Conservation (phyloP, 148 eudicot species). For the Nyssa sinensis region DNA sequence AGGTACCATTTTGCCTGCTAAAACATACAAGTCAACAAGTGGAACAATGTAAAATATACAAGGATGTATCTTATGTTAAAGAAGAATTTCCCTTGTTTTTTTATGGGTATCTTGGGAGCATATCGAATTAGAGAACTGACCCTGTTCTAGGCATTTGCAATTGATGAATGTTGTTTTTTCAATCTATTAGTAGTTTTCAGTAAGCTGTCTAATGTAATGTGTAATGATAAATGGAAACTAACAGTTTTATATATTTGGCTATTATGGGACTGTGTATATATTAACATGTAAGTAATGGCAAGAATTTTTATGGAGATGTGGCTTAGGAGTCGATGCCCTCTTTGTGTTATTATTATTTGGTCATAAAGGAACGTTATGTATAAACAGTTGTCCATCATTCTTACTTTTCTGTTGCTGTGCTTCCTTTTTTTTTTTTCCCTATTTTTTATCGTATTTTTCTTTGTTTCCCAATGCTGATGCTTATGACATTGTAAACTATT, state of each 20-base stretch:
- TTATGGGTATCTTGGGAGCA: background rate
- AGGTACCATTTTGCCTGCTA: background rate
- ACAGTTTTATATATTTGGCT: too few relatives aligned
- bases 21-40: background rate
- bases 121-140: background rate
- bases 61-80: too few relatives aligned
- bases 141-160: too few relatives aligned
- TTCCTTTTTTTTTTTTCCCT: too few relatives aligned
- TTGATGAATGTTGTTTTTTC: too few relatives aligned
- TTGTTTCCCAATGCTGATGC: background rate
- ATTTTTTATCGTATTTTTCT: too few relatives aligned
- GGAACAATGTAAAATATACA: background rate
- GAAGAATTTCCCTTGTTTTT: background rate
- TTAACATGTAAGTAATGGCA: too few relatives aligned
- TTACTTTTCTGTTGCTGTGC: too few relatives aligned
- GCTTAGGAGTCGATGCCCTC: background rate
- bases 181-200: background rate
- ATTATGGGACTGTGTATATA: too few relatives aligned
- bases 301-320: too few relatives aligned
- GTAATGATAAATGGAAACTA: background rate
- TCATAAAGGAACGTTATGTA: background rate
- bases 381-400: too few relatives aligned
- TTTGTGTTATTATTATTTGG: background rate
- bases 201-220: background rate
- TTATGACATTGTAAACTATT: background rate